Percentiles rank a stretch among this genome's conserved stretches.
phyloP scores from a whole-genome alignment of 305 asterid species.

The Fraxinus latifolia region DNA sequence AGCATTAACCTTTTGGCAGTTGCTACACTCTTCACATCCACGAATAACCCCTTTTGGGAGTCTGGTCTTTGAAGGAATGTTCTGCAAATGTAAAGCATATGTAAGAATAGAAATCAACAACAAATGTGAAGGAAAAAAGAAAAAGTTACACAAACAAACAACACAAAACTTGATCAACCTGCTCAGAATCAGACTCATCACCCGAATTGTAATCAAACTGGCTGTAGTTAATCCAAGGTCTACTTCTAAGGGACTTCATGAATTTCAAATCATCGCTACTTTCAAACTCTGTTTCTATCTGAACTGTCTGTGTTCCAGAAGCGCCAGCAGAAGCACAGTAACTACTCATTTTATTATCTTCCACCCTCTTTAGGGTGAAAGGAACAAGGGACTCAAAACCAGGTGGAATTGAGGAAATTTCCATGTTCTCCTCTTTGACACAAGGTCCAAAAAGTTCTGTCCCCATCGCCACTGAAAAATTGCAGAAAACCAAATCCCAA shows the following conservation, averaged over 20 bases:
- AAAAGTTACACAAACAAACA: conserved; percentile 1
- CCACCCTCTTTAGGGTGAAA: conserved; percentile 57
- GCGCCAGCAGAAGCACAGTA: conserved; percentile 35
- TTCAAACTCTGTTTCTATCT: conserved; percentile 41
- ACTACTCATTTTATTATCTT: conserved; percentile 34
- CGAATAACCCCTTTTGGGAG: conserved; percentile 72
- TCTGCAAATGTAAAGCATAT: conserved; percentile 36
- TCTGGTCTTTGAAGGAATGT: conserved; percentile 20
- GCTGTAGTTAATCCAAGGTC: conserved; percentile 47
- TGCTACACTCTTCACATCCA: conserved; percentile 61
- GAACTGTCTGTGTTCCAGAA: conserved; percentile 33
- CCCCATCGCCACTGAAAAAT: conserved; percentile 58
- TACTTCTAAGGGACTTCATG: conserved; percentile 44
- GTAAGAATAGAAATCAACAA: conserved; percentile 18
- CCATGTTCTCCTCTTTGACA: conserved; percentile 72
- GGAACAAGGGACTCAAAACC: conserved; percentile 85
- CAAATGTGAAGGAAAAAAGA: conserved; percentile 2
- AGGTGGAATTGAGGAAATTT: conserved; percentile 71
- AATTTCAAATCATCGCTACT: conserved; percentile 40
- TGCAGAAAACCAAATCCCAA: conserved; percentile 4
- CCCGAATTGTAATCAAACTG: conserved; percentile 45
- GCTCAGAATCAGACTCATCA: conserved; percentile 54
- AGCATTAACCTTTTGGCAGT: conserved; percentile 60
- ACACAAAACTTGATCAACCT: conserved; percentile 38
- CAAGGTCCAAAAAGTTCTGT: conserved; percentile 70